Evolutionary conservation across 2,329 filamentous ascomycete genomes (phyloP).

Genomic region (Penicillium sp.): DNA sequence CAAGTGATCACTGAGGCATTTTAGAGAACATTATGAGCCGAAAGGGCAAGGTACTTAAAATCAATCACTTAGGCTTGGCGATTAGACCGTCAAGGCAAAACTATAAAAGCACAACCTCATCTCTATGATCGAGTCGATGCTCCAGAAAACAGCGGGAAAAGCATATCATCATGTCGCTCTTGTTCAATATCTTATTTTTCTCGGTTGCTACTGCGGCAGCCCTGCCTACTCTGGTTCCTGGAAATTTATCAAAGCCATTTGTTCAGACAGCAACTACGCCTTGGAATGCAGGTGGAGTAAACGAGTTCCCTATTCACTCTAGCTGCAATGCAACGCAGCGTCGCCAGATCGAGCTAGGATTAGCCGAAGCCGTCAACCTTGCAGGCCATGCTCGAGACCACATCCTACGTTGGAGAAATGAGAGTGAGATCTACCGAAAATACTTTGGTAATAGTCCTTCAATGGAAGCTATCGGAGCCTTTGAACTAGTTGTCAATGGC

Average conservation of each 20-base stretch:
- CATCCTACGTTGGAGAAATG: constrained; percentile 51
- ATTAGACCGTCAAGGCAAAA: neutral
- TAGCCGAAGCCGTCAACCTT: constrained; percentile 61
- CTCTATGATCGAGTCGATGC: neutral
- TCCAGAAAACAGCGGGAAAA: neutral
- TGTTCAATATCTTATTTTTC: constrained; percentile 5
- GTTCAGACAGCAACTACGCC: constrained; percentile 8
- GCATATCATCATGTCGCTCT: neutral
- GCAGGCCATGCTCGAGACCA: constrained; percentile 65
- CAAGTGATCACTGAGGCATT: neutral
- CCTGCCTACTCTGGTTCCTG: constrained; percentile 6
- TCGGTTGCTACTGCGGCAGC: constrained; percentile 10
- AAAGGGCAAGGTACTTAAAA: neutral
- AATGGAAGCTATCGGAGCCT: constrained; percentile 63
- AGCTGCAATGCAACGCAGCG: constrained; percentile 67
- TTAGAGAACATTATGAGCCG: neutral
- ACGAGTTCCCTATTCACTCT: constrained; percentile 57
- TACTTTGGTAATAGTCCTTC: constrained; percentile 67
- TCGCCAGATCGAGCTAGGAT: constrained; percentile 56
- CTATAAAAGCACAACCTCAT: neutral
- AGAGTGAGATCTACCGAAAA: constrained; percentile 62
- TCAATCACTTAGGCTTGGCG: neutral
- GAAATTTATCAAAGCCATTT: constrained; percentile 16
- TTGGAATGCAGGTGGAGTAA: constrained; percentile 42
- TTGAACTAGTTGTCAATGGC: constrained; percentile 60